These are phyloP conservation scores for Lentinula raphanica DNA, from an alignment of 768 basidiomycete genomes.

Conservation along the genomic window DNA sequence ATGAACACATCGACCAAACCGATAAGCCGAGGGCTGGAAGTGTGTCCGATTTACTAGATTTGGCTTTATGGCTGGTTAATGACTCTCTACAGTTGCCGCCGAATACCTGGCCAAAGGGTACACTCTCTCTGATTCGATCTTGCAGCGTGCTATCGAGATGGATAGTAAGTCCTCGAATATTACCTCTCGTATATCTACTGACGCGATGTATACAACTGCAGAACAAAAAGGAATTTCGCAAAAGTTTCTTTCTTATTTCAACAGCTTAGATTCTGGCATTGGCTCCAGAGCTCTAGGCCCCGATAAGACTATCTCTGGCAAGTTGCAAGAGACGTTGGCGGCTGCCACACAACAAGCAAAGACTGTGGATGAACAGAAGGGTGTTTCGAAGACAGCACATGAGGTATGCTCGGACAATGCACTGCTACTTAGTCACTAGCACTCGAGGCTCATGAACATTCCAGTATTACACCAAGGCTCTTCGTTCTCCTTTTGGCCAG, in stretches of 20 bases:
- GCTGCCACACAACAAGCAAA: conserved; percentile 66
- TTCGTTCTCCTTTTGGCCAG: conserved; percentile 72
- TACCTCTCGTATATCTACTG: too few relatives aligned
- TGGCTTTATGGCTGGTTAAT: not conserved
- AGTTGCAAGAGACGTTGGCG: conserved; percentile 59
- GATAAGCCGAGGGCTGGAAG: conserved; percentile 91
- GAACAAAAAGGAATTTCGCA: conserved; percentile 84
- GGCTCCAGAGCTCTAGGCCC: conserved; percentile 72
- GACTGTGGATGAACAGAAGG: conserved; percentile 78
- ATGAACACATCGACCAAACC: conserved; percentile 48
- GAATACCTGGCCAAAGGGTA: conserved; percentile 95
- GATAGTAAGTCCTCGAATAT: conserved; percentile 43
- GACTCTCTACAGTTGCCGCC: conserved; percentile 59
- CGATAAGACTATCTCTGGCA: conserved; percentile 74
- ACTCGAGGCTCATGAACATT: not conserved
- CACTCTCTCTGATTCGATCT: conserved; percentile 66
- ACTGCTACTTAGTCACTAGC: not conserved
- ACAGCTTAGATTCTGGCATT: conserved; percentile 61
- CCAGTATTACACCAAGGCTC: conserved; percentile 75
- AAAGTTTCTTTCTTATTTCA: conserved; percentile 78
- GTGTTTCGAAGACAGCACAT: conserved; percentile 59
- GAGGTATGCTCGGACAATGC: conserved; percentile 43
- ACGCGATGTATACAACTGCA: conserved; percentile 21
- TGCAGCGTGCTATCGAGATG: conserved; percentile 78
- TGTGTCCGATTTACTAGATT: conserved; percentile 26